A percentile compares a stretch with the other conserved stretches of the same genome.
Conservation (phyloP, 306 rosid genomes). For the Rosa multiflora region DNA sequence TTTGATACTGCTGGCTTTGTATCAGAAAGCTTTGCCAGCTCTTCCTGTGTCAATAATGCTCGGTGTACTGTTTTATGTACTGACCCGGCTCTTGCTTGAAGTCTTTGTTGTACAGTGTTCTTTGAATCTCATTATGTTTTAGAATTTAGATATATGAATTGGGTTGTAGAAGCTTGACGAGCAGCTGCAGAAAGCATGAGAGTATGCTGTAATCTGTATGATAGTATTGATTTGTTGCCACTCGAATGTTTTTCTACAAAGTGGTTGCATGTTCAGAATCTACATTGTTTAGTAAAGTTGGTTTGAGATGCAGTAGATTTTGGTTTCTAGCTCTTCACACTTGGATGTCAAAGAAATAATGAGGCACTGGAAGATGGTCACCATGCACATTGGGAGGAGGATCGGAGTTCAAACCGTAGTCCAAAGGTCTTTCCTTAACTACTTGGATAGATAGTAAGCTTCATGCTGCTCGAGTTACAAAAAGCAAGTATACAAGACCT, state of each 20-base stretch:
- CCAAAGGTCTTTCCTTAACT: background rate
- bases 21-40: slow-evolving; percentile 96
- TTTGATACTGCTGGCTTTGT: slow-evolving; percentile 77
- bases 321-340: background rate
- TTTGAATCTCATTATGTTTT: slow-evolving; percentile 85
- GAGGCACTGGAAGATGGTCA: background rate
- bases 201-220: background rate
- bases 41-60: slow-evolving; percentile 80
- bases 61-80: slow-evolving; percentile 78
- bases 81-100: slow-evolving; percentile 84
- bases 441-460: background rate
- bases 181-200: background rate
- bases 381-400: background rate
- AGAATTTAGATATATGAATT: slow-evolving; percentile 38
- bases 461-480: background rate
- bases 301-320: background rate
- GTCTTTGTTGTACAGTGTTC: slow-evolving; percentile 82
- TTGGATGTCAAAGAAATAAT: background rate
- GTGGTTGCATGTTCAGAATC: slow-evolving; percentile 3
- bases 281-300: slow-evolving; percentile 2
- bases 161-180: slow-evolving; percentile 3
- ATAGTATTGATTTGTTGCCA: slow-evolving; percentile 8
- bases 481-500: background rate
- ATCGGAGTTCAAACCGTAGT: background rate
- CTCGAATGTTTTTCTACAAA: background rate